phyloP scores from a whole-genome alignment of 495 filamentous ascomycete species.

The Umbilicaria muhlenbergii region DNA sequence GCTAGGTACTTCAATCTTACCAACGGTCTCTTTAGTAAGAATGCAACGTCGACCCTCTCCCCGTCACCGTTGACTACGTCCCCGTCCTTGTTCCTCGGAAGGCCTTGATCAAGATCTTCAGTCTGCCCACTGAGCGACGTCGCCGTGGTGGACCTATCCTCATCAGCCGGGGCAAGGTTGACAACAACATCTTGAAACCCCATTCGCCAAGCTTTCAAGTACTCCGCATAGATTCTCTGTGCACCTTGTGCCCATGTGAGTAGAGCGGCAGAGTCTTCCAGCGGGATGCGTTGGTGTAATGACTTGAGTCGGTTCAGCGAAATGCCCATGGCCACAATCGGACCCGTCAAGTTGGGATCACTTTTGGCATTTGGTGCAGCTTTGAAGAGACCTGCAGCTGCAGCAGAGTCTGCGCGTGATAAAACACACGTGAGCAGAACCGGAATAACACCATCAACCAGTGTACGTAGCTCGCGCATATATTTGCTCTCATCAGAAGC shows the following conservation, averaged over 20 bases:
- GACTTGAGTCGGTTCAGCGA: constrained; percentile 70
- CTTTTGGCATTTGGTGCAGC: constrained; percentile 33
- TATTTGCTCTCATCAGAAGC: constrained; percentile 77
- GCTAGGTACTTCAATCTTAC: constrained; percentile 77
- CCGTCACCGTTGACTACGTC: constrained; percentile 65
- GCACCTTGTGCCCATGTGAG: constrained; percentile 68
- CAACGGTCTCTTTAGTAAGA: constrained; percentile 75
- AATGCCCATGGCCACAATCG: constrained; percentile 91
- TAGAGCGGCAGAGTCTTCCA: constrained; percentile 49
- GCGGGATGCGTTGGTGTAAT: constrained; percentile 63
- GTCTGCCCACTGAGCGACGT: constrained; percentile 23
- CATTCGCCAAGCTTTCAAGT: constrained; percentile 78
- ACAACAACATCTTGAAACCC: constrained; percentile 94
- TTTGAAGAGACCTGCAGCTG: constrained; percentile 53
- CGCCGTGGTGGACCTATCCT: constrained; percentile 27
- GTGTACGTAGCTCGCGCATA: constrained; percentile 76
- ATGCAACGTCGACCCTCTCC: constrained; percentile 88
- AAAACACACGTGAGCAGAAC: constrained; percentile 77
- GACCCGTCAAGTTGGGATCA: constrained; percentile 56
- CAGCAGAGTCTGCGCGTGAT: constrained; percentile 50
- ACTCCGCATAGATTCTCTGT: constrained; percentile 67
- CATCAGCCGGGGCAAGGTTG: constrained; percentile 64
- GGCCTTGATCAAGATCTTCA: constrained; percentile 46
- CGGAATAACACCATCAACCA: constrained; percentile 92
- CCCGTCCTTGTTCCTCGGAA: constrained; percentile 63